phyloP scores from a whole-genome alignment of 208 protist species.

The Angomonas ambiguus region DNA sequence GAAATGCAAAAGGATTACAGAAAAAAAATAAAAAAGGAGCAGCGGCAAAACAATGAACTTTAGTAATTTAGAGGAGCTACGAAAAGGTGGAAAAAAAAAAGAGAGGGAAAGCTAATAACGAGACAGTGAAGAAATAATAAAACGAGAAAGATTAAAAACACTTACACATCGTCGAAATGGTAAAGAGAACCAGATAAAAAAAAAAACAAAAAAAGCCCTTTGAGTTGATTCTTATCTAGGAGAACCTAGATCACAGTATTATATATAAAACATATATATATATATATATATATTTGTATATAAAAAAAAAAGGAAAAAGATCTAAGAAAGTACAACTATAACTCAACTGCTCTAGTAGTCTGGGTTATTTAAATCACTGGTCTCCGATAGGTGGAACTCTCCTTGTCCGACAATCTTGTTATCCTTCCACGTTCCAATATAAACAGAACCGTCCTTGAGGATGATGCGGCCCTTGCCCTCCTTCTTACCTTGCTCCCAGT shows the following conservation, averaged over 20 bases:
- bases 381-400: conserved; percentile 83
- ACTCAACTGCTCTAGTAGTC: conserved; percentile 59
- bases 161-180: conserved; percentile 4
- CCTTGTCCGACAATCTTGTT: conserved; percentile 84
- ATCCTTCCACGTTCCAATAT: conserved; percentile 87
- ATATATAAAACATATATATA: neutral
- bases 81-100: conserved; percentile 9
- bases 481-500: conserved; percentile 83
- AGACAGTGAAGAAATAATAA: neutral
- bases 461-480: conserved; percentile 86
- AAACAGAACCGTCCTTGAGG: conserved; percentile 87
- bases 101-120: conserved; percentile 1
- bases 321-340: conserved; percentile 6
- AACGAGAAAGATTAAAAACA: neutral
- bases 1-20: neutral
- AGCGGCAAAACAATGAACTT: neutral
- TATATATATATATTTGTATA: neutral
- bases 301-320: neutral
- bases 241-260: neutral
- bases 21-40: neutral
- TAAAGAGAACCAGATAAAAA: conserved; percentile 8
- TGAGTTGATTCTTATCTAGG: neutral
- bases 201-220: conserved; percentile 24
- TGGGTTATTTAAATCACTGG: conserved; percentile 88
- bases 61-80: neutral